phyloP scores from a whole-genome alignment of 2,329 filamentous ascomycete species.

The Epichloe gansuensis region DNA sequence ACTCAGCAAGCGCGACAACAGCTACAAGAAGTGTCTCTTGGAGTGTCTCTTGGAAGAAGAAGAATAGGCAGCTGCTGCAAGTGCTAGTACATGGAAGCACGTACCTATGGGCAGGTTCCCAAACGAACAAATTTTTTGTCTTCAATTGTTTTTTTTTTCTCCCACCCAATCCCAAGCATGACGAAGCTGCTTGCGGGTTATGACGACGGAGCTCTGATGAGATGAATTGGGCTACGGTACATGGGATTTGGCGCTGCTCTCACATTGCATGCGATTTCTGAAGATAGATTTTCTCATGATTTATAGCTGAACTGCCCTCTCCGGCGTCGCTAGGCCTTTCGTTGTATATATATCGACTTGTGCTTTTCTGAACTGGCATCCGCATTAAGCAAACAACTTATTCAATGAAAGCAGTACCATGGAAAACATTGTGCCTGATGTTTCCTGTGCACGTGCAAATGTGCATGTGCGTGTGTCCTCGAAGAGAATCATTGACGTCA shows the following conservation, averaged over 20 bases:
- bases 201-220: background rate
- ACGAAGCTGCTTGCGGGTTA: constrained; percentile 2
- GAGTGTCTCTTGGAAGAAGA: background rate
- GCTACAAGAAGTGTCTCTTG: background rate
- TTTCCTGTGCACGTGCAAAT: too few species aligned
- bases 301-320: background rate
- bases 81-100: background rate
- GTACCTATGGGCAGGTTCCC: constrained; percentile 1
- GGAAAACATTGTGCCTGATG: too few species aligned
- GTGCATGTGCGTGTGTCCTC: too few species aligned
- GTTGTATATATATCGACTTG: constrained; percentile 1
- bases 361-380: background rate
- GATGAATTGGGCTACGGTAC: background rate
- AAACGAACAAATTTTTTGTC: background rate
- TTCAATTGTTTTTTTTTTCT: background rate
- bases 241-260: background rate
- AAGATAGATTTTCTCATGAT: constrained; percentile 1
- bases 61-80: background rate
- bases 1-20: background rate
- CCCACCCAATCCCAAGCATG: background rate
- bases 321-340: background rate
- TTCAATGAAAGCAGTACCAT: background rate
- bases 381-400: background rate
- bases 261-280: background rate
- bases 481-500: too few species aligned